Conservation (phyloP, 306 rosid genomes). For the Corylus heterophylla region DNA sequence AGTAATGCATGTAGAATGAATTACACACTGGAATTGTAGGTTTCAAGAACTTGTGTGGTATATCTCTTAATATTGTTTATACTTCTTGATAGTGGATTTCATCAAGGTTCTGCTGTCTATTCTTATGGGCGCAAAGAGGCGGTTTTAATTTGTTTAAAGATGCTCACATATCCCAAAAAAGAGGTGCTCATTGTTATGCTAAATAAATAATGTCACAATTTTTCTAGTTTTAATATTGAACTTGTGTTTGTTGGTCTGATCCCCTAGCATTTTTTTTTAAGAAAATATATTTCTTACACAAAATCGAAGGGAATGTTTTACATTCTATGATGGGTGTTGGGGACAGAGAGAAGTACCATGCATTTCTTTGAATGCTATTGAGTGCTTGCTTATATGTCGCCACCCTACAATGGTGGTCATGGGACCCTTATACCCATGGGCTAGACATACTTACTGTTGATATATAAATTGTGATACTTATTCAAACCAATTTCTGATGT, state of each 20-base stretch:
- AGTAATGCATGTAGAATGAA: neutral
- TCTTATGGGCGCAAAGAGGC: neutral
- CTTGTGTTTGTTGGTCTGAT: neutral
- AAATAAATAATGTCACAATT: neutral
- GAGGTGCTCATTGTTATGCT: neutral
- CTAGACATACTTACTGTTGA: conserved; percentile 10
- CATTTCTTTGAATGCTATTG: neutral
- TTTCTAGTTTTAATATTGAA: neutral
- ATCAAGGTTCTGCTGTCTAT: neutral
- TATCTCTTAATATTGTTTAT: no score
- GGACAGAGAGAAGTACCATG: neutral
- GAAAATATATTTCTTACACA: neutral
- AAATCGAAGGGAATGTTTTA: neutral
- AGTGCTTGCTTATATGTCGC: neutral
- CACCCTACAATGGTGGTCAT: neutral
- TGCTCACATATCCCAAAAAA: neutral
- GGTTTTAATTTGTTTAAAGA: neutral
- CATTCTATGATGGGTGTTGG: neutral
- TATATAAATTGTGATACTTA: conserved; percentile 9
- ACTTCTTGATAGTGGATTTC: no score
- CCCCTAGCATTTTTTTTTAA: neutral
- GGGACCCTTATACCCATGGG: neutral
- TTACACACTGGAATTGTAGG: no score
- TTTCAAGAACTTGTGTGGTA: no score
- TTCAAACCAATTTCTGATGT: conserved; percentile 25